Percentiles rank a stretch among this genome's conserved stretches.
phyloP scores from a whole-genome alignment of 768 basidiomycete species.

The Xerocomellus chrysenteron region DNA sequence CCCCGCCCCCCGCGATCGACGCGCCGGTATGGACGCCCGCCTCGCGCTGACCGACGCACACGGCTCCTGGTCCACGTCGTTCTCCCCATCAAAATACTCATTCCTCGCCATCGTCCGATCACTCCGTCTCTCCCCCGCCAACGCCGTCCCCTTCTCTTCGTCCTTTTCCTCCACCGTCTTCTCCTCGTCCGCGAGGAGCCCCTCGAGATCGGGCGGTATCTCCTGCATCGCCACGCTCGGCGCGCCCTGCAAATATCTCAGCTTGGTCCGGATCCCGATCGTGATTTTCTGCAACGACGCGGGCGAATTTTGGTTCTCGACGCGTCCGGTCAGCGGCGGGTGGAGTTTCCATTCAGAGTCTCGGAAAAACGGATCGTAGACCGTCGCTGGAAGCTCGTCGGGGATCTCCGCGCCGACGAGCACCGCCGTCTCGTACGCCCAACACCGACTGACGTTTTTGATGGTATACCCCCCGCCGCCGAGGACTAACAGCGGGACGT shows the following conservation, averaged over 20 bases:
- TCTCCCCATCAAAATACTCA: slow-evolving; percentile 73
- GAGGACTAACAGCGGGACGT: slow-evolving; percentile 85
- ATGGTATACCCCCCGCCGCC: slow-evolving; percentile 98
- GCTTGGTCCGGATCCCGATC: slow-evolving; percentile 79
- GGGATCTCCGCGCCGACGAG: slow-evolving; percentile 82
- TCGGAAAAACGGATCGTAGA: slow-evolving; percentile 91
- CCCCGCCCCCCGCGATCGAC: slow-evolving; percentile 23
- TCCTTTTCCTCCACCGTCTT: slow-evolving; percentile 64
- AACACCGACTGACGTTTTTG: slow-evolving; percentile 96
- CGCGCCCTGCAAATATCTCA: slow-evolving; percentile 91
- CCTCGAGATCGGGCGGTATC: slow-evolving; percentile 88
- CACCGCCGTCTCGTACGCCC: slow-evolving; percentile 97
- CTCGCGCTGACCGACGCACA: slow-evolving; percentile 24
- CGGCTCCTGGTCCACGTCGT: slow-evolving; percentile 60
- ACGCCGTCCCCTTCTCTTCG: slow-evolving; percentile 60
- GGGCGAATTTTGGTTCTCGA: slow-evolving; percentile 89
- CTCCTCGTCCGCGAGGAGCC: slow-evolving; percentile 72
- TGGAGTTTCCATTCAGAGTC: slow-evolving; percentile 93
- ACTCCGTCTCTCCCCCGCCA: slow-evolving; percentile 50
- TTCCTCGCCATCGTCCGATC: slow-evolving; percentile 57
- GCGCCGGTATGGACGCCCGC: slow-evolving; percentile 11
- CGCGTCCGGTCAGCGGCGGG: slow-evolving; percentile 85
- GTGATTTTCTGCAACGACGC: slow-evolving; percentile 84
- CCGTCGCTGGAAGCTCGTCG: slow-evolving; percentile 82
- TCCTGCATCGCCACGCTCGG: slow-evolving; percentile 97